Percentiles rank a stretch among this genome's conserved stretches.
phyloP scores from a whole-genome alignment of 306 rosid species.

The Hippophae tibetana region DNA sequence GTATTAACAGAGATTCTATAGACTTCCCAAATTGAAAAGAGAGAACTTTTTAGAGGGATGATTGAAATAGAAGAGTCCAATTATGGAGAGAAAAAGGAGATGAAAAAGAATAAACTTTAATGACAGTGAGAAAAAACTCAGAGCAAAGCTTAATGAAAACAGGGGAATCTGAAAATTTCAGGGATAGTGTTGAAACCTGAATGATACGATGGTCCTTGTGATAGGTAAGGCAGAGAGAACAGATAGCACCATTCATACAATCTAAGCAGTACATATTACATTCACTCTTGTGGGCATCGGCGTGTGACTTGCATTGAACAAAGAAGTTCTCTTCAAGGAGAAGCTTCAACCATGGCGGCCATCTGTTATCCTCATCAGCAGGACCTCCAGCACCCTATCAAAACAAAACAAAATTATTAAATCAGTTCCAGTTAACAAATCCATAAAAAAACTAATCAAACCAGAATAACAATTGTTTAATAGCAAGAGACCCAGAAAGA shows the following conservation, averaged over 20 bases:
- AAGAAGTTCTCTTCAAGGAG: slow-evolving; percentile 72
- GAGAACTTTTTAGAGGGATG: too few species aligned
- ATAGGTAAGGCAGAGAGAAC: slow-evolving; percentile 72
- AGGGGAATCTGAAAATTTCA: background rate
- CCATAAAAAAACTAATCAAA: background rate
- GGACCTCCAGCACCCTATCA: slow-evolving; percentile 89
- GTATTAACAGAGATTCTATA: too few species aligned
- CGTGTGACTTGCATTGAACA: slow-evolving; percentile 85
- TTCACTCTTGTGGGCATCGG: slow-evolving; percentile 91
- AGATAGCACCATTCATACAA: slow-evolving; percentile 85
- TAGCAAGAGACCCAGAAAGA: slow-evolving; percentile 5
- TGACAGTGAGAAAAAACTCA: slow-evolving; percentile 9
- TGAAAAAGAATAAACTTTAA: slow-evolving; percentile 12
- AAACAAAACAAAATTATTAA: slow-evolving; percentile 11
- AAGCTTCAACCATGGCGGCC: slow-evolving; percentile 99
- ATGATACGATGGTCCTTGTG: slow-evolving; percentile 89
- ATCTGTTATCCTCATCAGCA: slow-evolving; percentile 71
- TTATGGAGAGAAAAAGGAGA: slow-evolving; percentile 10
- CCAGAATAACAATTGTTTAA: background rate
- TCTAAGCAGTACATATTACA: slow-evolving; percentile 97
- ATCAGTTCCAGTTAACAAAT: background rate
- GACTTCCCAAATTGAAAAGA: too few species aligned
- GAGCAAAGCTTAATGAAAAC: background rate
- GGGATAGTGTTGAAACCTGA: slow-evolving; percentile 39
- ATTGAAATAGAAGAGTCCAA: slow-evolving; percentile 3